Percentiles rank a stretch among this genome's conserved stretches.
These are phyloP conservation scores for Lithohypha guttulata DNA, from an alignment of 2,329 filamentous ascomycete species.

Conservation along the genomic window DNA sequence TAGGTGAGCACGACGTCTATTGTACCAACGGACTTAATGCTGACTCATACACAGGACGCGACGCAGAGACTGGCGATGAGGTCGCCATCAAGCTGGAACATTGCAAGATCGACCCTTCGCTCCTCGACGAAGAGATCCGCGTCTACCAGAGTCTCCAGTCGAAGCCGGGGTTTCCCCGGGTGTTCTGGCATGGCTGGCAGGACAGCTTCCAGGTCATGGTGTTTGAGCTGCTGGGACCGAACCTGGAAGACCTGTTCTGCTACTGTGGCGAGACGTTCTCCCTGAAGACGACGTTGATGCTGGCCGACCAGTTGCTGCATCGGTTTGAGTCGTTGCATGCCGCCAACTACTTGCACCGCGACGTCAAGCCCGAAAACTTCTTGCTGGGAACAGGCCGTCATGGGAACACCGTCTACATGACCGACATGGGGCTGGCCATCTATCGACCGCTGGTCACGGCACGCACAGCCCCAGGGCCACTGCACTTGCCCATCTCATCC, in stretches of 20 bases:
- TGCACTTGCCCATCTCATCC: no score
- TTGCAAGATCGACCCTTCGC: conserved; percentile 12
- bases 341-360: conserved; percentile 21
- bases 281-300: conserved; percentile 25
- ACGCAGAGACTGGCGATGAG: conserved; percentile 16
- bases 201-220: conserved; percentile 16
- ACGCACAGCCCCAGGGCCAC: no score
- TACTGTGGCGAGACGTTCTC: conserved; percentile 24
- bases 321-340: conserved; percentile 23
- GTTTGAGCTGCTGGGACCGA: conserved; percentile 22
- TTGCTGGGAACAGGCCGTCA: conserved; percentile 21
- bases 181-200: conserved; percentile 14
- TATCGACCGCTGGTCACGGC: no score
- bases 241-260: conserved; percentile 24
- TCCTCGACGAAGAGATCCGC: conserved; percentile 15
- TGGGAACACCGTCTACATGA: conserved; percentile 23
- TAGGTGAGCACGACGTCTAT: no score
- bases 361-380: conserved; percentile 26
- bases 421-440: conserved; percentile 24
- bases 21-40: no score
- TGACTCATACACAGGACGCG: conserved; percentile 10
- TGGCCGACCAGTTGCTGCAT: conserved; percentile 24
- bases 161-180: conserved; percentile 16
- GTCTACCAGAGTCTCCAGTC: conserved; percentile 14
- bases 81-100: conserved; percentile 22